A percentile compares a stretch with the other conserved stretches of the same genome.
Conservation (phyloP, 192 early-diverging fungal genomes). For the Umbelopsis vinacea region DNA sequence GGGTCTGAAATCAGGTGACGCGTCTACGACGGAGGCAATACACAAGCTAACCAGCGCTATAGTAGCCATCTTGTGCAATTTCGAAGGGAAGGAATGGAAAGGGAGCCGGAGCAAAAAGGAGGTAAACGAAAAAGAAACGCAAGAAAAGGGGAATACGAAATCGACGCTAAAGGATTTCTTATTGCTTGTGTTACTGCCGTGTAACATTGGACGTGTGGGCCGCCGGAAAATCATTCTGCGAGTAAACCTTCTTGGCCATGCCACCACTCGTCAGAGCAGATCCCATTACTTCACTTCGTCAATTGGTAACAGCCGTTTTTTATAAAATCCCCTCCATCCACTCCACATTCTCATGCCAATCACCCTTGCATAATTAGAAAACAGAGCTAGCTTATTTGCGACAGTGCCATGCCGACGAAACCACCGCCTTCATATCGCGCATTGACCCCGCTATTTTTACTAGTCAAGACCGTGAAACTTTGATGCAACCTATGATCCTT, state of each 20-base stretch:
- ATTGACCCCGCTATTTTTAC: not conserved
- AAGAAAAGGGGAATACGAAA: conserved; percentile 19
- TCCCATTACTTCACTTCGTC: not conserved
- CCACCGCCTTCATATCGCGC: not conserved
- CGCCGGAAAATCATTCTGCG: not conserved
- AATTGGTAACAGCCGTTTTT: too few relatives aligned
- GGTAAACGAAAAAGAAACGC: not conserved
- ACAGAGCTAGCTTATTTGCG: not conserved
- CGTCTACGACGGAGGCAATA: not conserved
- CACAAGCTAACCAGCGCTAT: conserved; percentile 17
- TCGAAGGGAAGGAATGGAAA: conserved; percentile 18
- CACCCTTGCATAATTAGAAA: too few relatives aligned
- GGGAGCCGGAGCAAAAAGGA: conserved; percentile 7
- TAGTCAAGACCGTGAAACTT: not conserved
- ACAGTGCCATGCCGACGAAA: not conserved
- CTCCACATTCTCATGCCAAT: too few relatives aligned
- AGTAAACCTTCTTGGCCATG: too few relatives aligned
- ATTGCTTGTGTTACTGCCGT: conserved; percentile 15
- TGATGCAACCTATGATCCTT: not conserved
- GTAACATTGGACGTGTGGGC: conserved; percentile 6
- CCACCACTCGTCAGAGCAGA: not conserved
- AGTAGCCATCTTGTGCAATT: conserved; percentile 16
- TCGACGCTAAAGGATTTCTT: conserved; percentile 7
- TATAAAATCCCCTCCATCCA: too few relatives aligned
- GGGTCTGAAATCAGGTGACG: not conserved